These are phyloP conservation scores for Chlorella sp. DNA, from an alignment of 139 green algal genomes.

Conservation along the genomic window DNA sequence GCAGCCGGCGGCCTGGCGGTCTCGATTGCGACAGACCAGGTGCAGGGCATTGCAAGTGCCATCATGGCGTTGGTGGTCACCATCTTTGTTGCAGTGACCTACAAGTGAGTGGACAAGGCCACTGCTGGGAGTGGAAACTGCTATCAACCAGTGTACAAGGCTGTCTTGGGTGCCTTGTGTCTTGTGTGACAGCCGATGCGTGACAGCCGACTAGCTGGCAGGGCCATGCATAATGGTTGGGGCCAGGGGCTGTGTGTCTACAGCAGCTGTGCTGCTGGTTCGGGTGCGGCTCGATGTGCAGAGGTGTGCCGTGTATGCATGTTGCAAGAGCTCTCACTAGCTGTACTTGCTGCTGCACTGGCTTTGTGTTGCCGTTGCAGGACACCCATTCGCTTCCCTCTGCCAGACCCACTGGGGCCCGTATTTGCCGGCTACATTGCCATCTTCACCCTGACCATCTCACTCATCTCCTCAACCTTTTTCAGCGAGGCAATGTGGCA, in stretches of 20 bases:
- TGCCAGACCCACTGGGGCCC: neutral
- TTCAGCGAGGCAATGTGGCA: conserved; percentile 76
- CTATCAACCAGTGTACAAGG: neutral
- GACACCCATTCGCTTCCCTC: neutral
- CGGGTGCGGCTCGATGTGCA: too few species aligned
- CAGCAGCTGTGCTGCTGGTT: too few species aligned
- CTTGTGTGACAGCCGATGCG: too few species aligned
- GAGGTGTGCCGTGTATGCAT: too few species aligned
- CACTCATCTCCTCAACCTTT: conserved; percentile 52
- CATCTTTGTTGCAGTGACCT: conserved; percentile 65
- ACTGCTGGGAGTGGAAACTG: neutral
- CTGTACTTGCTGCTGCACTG: too few species aligned
- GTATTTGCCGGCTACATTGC: conserved; percentile 48
- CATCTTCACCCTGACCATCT: conserved; percentile 64
- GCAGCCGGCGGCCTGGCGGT: conserved; percentile 56
- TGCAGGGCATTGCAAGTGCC: conserved; percentile 47
- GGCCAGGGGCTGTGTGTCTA: neutral
- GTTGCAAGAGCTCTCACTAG: too few species aligned
- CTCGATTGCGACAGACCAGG: conserved; percentile 74
- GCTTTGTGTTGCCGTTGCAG: too few species aligned
- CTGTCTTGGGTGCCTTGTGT: too few species aligned
- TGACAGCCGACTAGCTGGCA: neutral
- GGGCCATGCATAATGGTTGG: neutral
- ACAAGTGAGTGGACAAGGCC: conserved; percentile 12
- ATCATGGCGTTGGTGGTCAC: conserved; percentile 48